phyloP scores from a whole-genome alignment of 805 yeast species.

The Ogataea paraovalis region DNA sequence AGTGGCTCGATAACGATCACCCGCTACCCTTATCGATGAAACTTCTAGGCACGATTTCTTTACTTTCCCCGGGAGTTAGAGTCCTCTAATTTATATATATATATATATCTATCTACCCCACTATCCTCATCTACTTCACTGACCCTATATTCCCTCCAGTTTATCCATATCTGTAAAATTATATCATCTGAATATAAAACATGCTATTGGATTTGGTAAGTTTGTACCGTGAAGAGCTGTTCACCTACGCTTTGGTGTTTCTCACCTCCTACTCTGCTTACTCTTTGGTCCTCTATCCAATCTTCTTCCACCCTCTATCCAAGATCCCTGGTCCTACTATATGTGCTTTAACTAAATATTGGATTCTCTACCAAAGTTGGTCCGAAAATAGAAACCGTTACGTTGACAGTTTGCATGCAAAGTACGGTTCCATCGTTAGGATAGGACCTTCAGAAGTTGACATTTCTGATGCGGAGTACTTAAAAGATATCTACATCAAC shows the following conservation, averaged over 20 bases:
- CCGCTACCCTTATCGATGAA: no score
- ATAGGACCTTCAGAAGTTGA: constrained; percentile 61
- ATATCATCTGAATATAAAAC: no score
- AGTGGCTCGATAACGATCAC: background rate
- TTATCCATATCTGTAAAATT: no score
- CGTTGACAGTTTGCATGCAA: constrained; percentile 47
- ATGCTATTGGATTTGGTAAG: constrained; percentile 10
- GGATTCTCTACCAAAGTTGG: constrained; percentile 41
- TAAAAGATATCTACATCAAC: constrained; percentile 53
- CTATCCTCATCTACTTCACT: no score
- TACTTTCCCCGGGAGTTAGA: no score
- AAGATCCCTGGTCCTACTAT: constrained; percentile 56
- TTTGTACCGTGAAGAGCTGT: constrained; percentile 6
- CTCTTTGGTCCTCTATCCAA: constrained; percentile 38
- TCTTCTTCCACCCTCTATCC: constrained; percentile 45
- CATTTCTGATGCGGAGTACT: constrained; percentile 44
- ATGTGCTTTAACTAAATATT: constrained; percentile 42
- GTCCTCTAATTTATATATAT: no score
- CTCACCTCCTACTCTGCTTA: constrained; percentile 6
- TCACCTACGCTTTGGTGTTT: constrained; percentile 4
- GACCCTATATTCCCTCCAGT: background rate
- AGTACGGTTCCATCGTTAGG: constrained; percentile 61
- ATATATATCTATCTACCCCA: no score
- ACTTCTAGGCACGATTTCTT: no score
- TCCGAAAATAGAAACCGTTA: constrained; percentile 44